These are phyloP conservation scores for Apiotrichum gracile DNA, from an alignment of 1,284 basidiomycete genomes.

Conservation along the genomic window DNA sequence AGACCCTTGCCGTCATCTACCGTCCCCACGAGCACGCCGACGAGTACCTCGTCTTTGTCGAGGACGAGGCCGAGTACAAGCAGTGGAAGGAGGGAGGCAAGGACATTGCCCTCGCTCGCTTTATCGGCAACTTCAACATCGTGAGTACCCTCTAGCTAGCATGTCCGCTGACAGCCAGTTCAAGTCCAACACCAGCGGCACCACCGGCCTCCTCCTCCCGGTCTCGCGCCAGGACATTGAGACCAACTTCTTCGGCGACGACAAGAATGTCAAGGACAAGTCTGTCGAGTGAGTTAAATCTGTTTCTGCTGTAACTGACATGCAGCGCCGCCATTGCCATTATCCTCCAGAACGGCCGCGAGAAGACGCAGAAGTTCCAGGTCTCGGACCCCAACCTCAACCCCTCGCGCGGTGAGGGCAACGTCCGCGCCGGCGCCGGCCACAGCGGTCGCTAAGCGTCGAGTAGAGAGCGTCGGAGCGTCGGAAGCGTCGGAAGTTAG, in stretches of 20 bases:
- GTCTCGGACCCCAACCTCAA: conserved; percentile 35
- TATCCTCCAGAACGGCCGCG: conserved; percentile 38
- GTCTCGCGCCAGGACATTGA: conserved; percentile 42
- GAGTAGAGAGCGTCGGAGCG: background rate
- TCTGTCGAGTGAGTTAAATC: conserved; percentile 36
- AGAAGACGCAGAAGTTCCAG: conserved; percentile 27
- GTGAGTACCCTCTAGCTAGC: conserved; percentile 21
- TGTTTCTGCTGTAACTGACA: background rate
- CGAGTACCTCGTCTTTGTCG: conserved; percentile 42
- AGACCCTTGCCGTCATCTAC: conserved; percentile 27
- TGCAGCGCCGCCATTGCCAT: conserved; percentile 39
- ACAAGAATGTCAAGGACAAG: conserved; percentile 44
- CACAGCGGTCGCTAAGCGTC: background rate
- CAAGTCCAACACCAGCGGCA: conserved; percentile 37
- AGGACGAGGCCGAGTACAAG: conserved; percentile 36
- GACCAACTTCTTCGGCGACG: conserved; percentile 38
- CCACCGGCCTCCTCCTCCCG: conserved; percentile 37
- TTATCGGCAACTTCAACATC: conserved; percentile 40
- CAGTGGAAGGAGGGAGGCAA: conserved; percentile 42
- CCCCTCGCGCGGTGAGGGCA: conserved; percentile 33
- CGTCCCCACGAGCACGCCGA: conserved; percentile 38
- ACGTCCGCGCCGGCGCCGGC: conserved; percentile 14
- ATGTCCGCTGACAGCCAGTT: conserved; percentile 19
- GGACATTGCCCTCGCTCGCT: conserved; percentile 39
- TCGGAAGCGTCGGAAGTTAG: no score